Percentiles rank a stretch among this genome's conserved stretches.
Evolutionary conservation across 176 grass and related monocot species (phyloP).

Genomic region (Oryza officinalis): DNA sequence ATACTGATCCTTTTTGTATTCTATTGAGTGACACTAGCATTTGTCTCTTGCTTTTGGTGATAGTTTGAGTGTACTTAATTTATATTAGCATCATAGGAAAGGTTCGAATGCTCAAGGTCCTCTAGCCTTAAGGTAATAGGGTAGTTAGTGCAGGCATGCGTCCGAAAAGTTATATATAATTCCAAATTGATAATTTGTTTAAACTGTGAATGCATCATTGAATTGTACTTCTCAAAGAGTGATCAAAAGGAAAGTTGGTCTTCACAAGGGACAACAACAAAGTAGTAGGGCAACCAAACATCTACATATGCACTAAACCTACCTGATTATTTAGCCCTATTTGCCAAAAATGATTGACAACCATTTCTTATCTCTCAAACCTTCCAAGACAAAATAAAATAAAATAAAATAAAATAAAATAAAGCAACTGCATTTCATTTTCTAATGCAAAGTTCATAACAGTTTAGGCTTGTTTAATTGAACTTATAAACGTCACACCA

Average conservation of each 20-base stretch:
- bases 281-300: slow-evolving; percentile 28
- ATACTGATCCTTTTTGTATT: slow-evolving; percentile 41
- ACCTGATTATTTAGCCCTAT: slow-evolving; percentile 24
- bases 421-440: not conserved
- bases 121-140: slow-evolving; percentile 37
- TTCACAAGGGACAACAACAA: slow-evolving; percentile 25
- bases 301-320: slow-evolving; percentile 28
- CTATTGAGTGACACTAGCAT: slow-evolving; percentile 53
- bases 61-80: slow-evolving; percentile 34
- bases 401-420: not conserved
- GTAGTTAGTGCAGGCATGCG: slow-evolving; percentile 60
- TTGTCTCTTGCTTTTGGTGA: slow-evolving; percentile 51
- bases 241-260: slow-evolving; percentile 38
- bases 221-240: slow-evolving; percentile 50
- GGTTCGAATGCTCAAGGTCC: slow-evolving; percentile 35
- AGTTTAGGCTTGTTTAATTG: not conserved
- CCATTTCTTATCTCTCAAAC: slow-evolving; percentile 7
- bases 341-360: slow-evolving; percentile 31
- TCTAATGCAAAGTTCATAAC: not conserved
- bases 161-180: slow-evolving; percentile 33
- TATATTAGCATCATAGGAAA: slow-evolving; percentile 43
- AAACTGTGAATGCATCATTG: slow-evolving; percentile 39
- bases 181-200: slow-evolving; percentile 41
- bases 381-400: not conserved
- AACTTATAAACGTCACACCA: slow-evolving; percentile 11